Conservation (phyloP, 495 filamentous ascomycete genomes). For the Haplographium delicatum region DNA sequence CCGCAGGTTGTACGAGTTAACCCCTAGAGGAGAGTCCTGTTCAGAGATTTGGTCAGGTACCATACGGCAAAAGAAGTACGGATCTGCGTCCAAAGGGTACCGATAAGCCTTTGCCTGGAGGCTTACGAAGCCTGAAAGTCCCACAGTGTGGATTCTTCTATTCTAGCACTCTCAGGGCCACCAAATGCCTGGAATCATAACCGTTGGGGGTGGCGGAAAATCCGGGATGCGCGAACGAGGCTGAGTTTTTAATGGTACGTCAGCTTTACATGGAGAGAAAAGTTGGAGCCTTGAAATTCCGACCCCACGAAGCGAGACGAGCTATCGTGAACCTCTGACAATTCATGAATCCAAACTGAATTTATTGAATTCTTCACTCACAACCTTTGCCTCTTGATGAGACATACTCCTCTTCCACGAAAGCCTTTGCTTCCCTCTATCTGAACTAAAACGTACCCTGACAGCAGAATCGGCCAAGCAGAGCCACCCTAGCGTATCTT, state of each 20-base stretch:
- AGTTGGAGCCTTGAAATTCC: conserved; percentile 3
- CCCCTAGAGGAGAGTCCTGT: too few relatives aligned
- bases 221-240: not conserved
- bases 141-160: too few relatives aligned
- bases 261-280: conserved; percentile 1
- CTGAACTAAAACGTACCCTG: not conserved
- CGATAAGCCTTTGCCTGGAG: too few relatives aligned
- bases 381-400: conserved; percentile 16
- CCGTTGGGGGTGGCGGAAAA: not conserved
- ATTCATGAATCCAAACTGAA: conserved; percentile 4
- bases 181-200: not conserved
- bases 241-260: conserved; percentile 5
- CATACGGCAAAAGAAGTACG: too few relatives aligned
- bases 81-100: too few relatives aligned
- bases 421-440: not conserved
- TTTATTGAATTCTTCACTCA: not conserved
- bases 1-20: too few relatives aligned
- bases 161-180: too few relatives aligned
- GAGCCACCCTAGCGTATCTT: conserved; percentile 17
- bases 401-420: not conserved
- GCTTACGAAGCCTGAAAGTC: too few relatives aligned
- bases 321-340: not conserved
- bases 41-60: too few relatives aligned
- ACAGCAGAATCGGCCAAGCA: not conserved
- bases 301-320: conserved; percentile 6